Base-by-base conservation (phyloP, 306 rosid species). In the Hippophae gyantsensis region DNA sequence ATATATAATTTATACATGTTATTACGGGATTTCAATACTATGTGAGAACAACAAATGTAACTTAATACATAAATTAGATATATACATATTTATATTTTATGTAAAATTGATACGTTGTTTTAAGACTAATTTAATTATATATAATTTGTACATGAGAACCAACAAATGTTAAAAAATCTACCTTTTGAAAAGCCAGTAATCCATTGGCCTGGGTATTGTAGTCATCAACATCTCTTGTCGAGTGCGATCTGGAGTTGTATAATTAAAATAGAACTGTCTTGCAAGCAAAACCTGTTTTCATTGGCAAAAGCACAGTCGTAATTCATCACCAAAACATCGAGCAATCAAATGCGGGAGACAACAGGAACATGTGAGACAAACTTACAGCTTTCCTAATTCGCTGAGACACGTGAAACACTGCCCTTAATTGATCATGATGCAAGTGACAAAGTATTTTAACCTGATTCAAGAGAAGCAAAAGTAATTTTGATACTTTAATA, bases 341-440 rank as follows among this genome's bases (percentile, higher is more conserved):
- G 50, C 59, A 45, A 40, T 14, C 45, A 47, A 6, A 25, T 13
- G 14, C 13, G 11, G 14, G 42, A 18, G 23, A 18, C 23, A 18
- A 14, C 48, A 52, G 48, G 59, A 52, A 18, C 23, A 52, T 52
- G 66, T 58, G 53, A 45, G 13, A 27, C 49, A 68, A 46, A 82
- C 96, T 87, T 76, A 92, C 95, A 13, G 98, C 96, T 73, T 76
- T 85, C 66, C 96, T 71, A 57, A 92, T 61, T 71, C 83, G 81
- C 56, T 65, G 93, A 46, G 90, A 92, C 62, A 92, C 95, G 72
- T 92, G 99, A 65, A 92, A 92, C 44, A 85, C 95, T 14, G 95
- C 83, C 79, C 72, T 81, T 82, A 92, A 75, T 68, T 92, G 99
- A 60, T 92, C 99, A 51, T 92, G 99, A 67, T 88, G 99, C 73